phyloP scores from a whole-genome alignment of 495 filamentous ascomycete genomes.

The Xylaria grammica region DNA sequence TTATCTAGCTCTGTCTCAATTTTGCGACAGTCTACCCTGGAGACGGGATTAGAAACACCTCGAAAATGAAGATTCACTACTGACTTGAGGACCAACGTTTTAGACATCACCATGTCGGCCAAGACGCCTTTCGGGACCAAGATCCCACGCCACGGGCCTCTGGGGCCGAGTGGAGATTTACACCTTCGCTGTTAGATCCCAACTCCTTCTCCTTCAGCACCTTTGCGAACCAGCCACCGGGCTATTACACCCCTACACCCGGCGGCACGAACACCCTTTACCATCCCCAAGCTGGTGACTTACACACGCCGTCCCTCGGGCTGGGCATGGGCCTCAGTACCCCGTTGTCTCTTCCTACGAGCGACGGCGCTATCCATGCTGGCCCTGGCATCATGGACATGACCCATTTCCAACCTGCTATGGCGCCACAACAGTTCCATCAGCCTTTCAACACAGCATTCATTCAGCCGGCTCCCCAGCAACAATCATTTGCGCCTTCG shows the following conservation, averaged over 20 bases:
- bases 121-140: conserved; percentile 70
- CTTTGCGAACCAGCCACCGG: conserved; percentile 78
- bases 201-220: conserved; percentile 78
- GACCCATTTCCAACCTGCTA: conserved; percentile 57
- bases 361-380: conserved; percentile 61
- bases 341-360: conserved; percentile 78
- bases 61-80: background rate
- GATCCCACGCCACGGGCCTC: conserved; percentile 79
- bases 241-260: conserved; percentile 89
- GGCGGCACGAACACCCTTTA: conserved; percentile 82
- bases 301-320: conserved; percentile 80
- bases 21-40: background rate
- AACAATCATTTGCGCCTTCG: conserved; percentile 75
- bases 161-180: conserved; percentile 81
- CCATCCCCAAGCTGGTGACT: conserved; percentile 83
- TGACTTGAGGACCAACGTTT: conserved; percentile 8
- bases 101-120: conserved; percentile 46
- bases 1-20: background rate
- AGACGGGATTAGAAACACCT: background rate
- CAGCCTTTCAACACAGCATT: conserved; percentile 74
- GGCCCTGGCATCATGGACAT: conserved; percentile 61
- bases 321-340: conserved; percentile 72
- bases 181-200: conserved; percentile 86
- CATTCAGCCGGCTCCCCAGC: conserved; percentile 59
- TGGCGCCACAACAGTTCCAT: conserved; percentile 71